Evolutionary conservation across 768 basidiomycete species (phyloP).

Genomic region (Pisolithus tinctorius): DNA sequence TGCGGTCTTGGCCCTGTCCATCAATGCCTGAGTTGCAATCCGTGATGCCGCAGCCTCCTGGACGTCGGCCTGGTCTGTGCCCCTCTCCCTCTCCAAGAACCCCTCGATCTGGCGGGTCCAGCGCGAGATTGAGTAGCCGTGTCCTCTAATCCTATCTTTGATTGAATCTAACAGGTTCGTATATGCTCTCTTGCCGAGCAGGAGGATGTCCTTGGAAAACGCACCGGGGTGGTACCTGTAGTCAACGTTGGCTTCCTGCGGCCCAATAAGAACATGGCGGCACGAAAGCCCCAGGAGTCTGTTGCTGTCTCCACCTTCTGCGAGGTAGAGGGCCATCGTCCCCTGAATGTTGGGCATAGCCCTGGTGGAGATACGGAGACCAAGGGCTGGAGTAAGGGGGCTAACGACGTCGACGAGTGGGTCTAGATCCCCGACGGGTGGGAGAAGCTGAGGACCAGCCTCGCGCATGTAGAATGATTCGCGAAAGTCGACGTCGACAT

Average conservation of each 20-base stretch:
- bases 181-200: no score
- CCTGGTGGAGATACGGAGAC: constrained; percentile 28
- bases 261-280: constrained; percentile 23
- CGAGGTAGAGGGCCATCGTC: constrained; percentile 30
- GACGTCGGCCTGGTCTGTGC: background rate
- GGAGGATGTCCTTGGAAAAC: no score
- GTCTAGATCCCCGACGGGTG: constrained; percentile 18
- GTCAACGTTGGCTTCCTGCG: constrained; percentile 10
- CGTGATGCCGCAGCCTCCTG: constrained; percentile 4
- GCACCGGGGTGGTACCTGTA: no score
- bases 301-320: constrained; percentile 26
- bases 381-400: constrained; percentile 29
- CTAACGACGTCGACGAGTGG: constrained; percentile 4
- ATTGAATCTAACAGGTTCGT: no score
- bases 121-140: constrained; percentile 13
- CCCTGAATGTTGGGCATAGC: constrained; percentile 27
- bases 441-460: constrained; percentile 29
- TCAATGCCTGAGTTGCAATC: constrained; percentile 6
- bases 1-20: constrained; percentile 12
- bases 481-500: constrained; percentile 34
- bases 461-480: constrained; percentile 21
- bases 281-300: constrained; percentile 24
- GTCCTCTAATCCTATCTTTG: no score
- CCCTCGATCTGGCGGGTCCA: constrained; percentile 23
- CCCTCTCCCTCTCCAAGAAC: constrained; percentile 6